A percentile compares a stretch with the other conserved stretches of the same genome.
These are phyloP conservation scores for Pythium rishiriense DNA, from an alignment of 352 stramenopile species.

Conservation along the genomic window DNA sequence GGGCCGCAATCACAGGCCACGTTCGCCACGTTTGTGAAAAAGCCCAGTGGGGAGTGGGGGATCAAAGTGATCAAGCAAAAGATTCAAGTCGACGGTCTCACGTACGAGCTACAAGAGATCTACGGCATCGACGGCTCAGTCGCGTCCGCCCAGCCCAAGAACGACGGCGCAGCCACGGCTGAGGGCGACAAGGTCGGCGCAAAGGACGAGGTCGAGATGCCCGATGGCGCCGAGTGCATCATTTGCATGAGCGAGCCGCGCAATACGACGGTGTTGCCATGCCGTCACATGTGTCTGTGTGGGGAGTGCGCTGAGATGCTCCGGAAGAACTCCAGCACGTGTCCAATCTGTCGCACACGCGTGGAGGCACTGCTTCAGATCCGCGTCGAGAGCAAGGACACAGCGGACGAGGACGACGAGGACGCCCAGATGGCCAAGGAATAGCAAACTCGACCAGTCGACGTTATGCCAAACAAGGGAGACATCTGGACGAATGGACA, in stretches of 20 bases:
- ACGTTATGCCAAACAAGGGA: not conserved
- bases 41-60: constrained; percentile 41
- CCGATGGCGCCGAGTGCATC: constrained; percentile 84
- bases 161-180: constrained; percentile 9
- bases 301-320: constrained; percentile 75
- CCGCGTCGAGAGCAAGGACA: constrained; percentile 54
- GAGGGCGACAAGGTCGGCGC: constrained; percentile 14
- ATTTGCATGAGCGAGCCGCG: constrained; percentile 83
- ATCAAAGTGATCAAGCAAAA: constrained; percentile 88
- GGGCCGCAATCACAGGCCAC: constrained; percentile 74
- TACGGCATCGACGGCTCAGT: constrained; percentile 83
- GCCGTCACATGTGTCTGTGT: constrained; percentile 88
- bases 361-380: constrained; percentile 84
- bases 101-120: constrained; percentile 88
- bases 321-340: constrained; percentile 70
- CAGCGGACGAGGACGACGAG: constrained; percentile 20
- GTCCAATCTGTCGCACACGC: constrained; percentile 76
- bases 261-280: constrained; percentile 83
- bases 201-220: constrained; percentile 56
- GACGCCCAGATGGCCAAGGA: constrained; percentile 8
- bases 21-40: constrained; percentile 71
- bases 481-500: constrained; percentile 11
- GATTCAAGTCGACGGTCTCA: constrained; percentile 64
- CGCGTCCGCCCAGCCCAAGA: constrained; percentile 38
- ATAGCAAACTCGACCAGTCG: not conserved